Evolutionary conservation across 148 eudicot species (phyloP).

Genomic region (Pharnaceum exiguum): DNA sequence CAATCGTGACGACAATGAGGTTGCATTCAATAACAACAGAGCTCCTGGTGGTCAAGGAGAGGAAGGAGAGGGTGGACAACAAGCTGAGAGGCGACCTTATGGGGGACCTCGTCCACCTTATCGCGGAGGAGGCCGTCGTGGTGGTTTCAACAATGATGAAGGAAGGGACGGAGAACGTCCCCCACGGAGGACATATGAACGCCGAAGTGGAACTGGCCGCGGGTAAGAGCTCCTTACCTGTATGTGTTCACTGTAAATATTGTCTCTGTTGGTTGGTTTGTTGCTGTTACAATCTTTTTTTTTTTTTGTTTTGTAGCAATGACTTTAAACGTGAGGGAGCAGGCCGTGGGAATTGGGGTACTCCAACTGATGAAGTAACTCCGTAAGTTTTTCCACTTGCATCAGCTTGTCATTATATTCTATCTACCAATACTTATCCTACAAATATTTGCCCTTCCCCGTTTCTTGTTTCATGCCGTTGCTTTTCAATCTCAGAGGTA

Average conservation of each 20-base stretch:
- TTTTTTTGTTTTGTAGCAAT: constrained; percentile 26
- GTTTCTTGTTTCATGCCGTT: neutral
- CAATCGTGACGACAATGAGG: constrained; percentile 53
- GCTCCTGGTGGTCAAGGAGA: constrained; percentile 48
- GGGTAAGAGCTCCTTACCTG: constrained; percentile 37
- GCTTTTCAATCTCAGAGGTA: constrained; percentile 33
- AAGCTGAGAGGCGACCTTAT: constrained; percentile 54
- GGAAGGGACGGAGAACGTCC: constrained; percentile 61
- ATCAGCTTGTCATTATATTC: neutral
- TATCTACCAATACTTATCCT: neutral
- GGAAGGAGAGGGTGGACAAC: constrained; percentile 38
- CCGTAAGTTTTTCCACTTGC: constrained; percentile 38
- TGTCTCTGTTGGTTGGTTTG: neutral
- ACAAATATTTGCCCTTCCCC: neutral
- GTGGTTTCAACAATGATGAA: constrained; percentile 60
- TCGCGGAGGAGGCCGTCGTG: constrained; percentile 68
- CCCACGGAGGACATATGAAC: constrained; percentile 54
- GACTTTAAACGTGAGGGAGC: constrained; percentile 84
- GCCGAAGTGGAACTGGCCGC: constrained; percentile 74
- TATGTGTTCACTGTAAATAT: neutral
- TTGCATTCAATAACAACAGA: constrained; percentile 36
- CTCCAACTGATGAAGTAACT: constrained; percentile 58
- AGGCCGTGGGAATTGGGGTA: constrained; percentile 98
- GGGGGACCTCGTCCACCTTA: constrained; percentile 62
- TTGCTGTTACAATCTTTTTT: neutral